phyloP scores from a whole-genome alignment of 2,329 filamentous ascomycete species.

The Pseudogymnoascus sp. region DNA sequence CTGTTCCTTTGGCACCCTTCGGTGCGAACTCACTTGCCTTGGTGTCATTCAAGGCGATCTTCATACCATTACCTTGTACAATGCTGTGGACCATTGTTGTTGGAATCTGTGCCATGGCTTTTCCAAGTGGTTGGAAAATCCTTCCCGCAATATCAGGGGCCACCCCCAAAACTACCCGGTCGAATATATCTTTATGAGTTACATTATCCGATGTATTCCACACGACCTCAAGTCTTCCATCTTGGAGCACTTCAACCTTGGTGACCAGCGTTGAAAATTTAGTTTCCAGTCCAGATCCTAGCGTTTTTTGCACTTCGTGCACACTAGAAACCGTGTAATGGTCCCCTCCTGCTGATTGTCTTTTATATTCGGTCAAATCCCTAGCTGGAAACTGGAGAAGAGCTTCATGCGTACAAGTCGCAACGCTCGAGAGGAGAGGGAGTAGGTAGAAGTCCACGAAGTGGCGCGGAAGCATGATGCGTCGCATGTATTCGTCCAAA shows the following conservation, averaged over 20 bases:
- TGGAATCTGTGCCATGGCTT: conserved; percentile 36
- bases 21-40: conserved; percentile 11
- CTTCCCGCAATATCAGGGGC: conserved; percentile 42
- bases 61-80: conserved; percentile 32
- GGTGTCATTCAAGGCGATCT: conserved; percentile 18
- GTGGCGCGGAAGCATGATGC: conserved; percentile 40
- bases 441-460: conserved; percentile 43
- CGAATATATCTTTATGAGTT: conserved; percentile 34
- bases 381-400: conserved; percentile 43
- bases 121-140: conserved; percentile 37
- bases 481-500: conserved; percentile 39
- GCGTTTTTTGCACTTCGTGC: conserved; percentile 37
- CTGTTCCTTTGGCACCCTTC: conserved; percentile 17
- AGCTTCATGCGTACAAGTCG: conserved; percentile 44
- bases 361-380: conserved; percentile 44
- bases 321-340: conserved; percentile 46
- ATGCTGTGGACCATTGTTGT: conserved; percentile 40
- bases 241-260: conserved; percentile 25
- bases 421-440: conserved; percentile 45
- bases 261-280: conserved; percentile 33
- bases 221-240: conserved; percentile 25
- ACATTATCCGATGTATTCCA: conserved; percentile 25
- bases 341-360: conserved; percentile 35
- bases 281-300: conserved; percentile 35
- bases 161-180: conserved; percentile 45